Base-by-base conservation (phyloP, 2,329 filamentous ascomycete species). In the Meredithiella fracta region DNA sequence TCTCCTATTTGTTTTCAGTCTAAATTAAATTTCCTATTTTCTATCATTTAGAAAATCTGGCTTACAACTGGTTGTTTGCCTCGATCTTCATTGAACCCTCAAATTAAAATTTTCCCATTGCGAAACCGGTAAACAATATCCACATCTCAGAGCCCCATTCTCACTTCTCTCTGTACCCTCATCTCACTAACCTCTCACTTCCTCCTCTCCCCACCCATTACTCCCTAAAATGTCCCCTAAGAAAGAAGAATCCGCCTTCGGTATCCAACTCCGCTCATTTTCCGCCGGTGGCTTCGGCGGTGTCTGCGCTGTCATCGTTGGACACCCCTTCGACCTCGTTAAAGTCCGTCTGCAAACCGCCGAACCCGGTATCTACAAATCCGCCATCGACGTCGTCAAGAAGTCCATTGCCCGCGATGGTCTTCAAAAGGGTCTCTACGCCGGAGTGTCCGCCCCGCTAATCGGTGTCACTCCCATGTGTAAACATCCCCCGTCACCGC, bases 381-480 rank as follows among this genome's bases (percentile, higher is more conserved):
- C 85, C 49, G 92, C 92, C 14, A 76, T 97, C 64, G 92, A 98
- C 70, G 91, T 96, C 1, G 89, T 97, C 60, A 76, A 78, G 68
- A 94, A 85, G 74, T 91, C 87, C 37, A 72, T 98, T 59, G 90
- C 90, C 26, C 79, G 85, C 60, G 91, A 97, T 69, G 92, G 92
- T 1, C 68, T 95, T 62, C 64, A 71, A 59, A 72, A 86, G 68
- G 92, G 92, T 7, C 69, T 98, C 60, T 98, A 98, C 69, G 92
- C 92, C n/a, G 92, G 92, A 68, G 91, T 98, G 49, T 92, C 86
- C 63, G 92, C 92, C 64, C 92, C 92, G 47, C 73, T 98, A 60
- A 86, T 96, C 8, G 92, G 92, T 55, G 92, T 98, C 15, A 98
- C 92, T 60, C 92, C 92, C 56, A 98, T 98, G 92, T 98, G 90